Percentiles rank a stretch among this genome's conserved stretches.
phyloP scores from a whole-genome alignment of 306 rosid genomes.

The Acacia acuminata region DNA sequence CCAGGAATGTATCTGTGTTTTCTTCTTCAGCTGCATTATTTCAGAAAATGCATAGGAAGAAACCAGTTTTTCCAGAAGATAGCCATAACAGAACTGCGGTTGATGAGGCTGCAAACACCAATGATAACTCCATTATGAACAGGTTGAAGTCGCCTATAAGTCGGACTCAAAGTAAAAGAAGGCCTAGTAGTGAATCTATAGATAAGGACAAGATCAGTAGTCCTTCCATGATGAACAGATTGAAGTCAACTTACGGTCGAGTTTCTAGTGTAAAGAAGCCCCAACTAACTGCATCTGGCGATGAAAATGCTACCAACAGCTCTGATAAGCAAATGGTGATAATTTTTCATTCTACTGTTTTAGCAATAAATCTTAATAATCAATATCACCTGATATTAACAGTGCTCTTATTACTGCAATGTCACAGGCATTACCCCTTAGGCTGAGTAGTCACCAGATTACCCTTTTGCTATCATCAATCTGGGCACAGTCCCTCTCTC shows the following conservation, averaged over 20 bases:
- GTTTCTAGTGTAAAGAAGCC: conserved; percentile 51
- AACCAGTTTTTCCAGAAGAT: conserved; percentile 45
- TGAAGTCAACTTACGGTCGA: conserved; percentile 63
- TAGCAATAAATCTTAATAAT: neutral
- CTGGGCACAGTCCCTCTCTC: conserved; percentile 82
- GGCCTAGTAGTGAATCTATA: conserved; percentile 28
- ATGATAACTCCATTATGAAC: conserved; percentile 50
- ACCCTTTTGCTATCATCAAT: conserved; percentile 84
- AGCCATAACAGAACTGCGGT: conserved; percentile 23
- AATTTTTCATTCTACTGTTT: neutral
- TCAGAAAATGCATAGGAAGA: conserved; percentile 75
- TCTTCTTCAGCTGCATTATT: conserved; percentile 94
- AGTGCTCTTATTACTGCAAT: conserved; percentile 26
- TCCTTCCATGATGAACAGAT: conserved; percentile 53
- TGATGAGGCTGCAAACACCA: conserved; percentile 33
- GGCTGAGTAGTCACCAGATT: conserved; percentile 93
- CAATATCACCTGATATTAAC: conserved; percentile 26
- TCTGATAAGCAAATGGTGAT: neutral
- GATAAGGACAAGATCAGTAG: conserved; percentile 39
- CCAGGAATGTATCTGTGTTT: conserved; percentile 55
- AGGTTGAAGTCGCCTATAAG: conserved; percentile 68
- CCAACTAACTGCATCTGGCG: conserved; percentile 21
- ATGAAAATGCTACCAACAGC: conserved; percentile 39
- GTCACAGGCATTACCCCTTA: conserved; percentile 69
- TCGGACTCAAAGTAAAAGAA: conserved; percentile 49